Evolutionary conservation across 2,329 filamentous ascomycete genomes (phyloP).

Genomic region (Trichoderma brevicompactum): DNA sequence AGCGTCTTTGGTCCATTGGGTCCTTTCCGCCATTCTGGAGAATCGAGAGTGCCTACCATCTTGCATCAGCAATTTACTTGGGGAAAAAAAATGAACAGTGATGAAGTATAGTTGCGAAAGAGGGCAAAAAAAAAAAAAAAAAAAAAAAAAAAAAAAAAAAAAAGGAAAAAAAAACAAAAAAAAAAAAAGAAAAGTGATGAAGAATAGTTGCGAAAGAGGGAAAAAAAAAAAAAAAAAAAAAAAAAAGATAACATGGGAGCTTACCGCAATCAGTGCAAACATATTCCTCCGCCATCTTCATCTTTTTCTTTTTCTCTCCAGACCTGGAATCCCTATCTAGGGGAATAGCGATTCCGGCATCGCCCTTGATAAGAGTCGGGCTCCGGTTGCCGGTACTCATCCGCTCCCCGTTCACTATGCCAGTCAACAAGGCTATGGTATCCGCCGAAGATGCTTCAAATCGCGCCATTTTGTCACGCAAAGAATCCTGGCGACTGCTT

Average conservation of each 20-base stretch:
- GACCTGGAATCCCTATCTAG: conserved; percentile 74
- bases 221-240: not conserved
- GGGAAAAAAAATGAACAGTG: not conserved
- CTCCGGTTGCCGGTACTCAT: conserved; percentile 86
- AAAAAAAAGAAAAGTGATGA: too few species aligned
- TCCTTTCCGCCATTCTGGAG: conserved; percentile 94
- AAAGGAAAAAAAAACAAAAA: too few species aligned
- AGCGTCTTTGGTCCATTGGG: conserved; percentile 91
- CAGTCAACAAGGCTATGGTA: conserved; percentile 91
- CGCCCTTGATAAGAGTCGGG: conserved; percentile 79
- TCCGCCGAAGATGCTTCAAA: conserved; percentile 77
- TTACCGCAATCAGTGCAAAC: conserved; percentile 91
- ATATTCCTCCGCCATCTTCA: conserved; percentile 84
- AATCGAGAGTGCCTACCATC: conserved; percentile 73
- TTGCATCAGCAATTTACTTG: not conserved
- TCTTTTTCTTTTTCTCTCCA: conserved; percentile 84
- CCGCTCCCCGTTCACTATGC: conserved; percentile 85
- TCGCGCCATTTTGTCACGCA: conserved; percentile 82
- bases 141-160: not conserved
- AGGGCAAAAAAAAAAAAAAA: not conserved
- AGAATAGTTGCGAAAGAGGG: too few species aligned
- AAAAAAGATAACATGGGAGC: not conserved
- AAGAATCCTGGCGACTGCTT: conserved; percentile 71
- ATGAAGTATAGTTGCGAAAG: too few species aligned
- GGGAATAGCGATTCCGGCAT: conserved; percentile 83